Conservation (phyloP, 2,329 filamentous ascomycete genomes). For the Lachnellula cervina region DNA sequence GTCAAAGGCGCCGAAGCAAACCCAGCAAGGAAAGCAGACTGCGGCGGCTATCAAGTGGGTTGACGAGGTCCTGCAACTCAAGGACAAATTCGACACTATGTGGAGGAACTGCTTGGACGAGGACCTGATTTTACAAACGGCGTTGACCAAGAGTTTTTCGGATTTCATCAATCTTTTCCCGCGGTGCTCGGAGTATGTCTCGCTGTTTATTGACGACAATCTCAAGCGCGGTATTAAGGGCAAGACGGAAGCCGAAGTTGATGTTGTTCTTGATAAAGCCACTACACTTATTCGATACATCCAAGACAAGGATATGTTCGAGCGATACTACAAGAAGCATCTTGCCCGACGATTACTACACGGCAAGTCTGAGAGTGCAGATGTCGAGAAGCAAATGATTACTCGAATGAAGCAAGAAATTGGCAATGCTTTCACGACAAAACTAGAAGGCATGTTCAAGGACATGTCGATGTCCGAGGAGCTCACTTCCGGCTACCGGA, state of each 20-base stretch:
- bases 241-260: slow-evolving; percentile 84
- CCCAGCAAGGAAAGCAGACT: slow-evolving; percentile 70
- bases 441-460: slow-evolving; percentile 96
- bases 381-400: slow-evolving; percentile 94
- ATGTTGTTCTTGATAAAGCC: slow-evolving; percentile 79
- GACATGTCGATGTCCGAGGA: slow-evolving; percentile 88
- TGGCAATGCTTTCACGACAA: slow-evolving; percentile 87
- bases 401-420: slow-evolving; percentile 95
- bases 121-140: slow-evolving; percentile 74
- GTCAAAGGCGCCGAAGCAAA: slow-evolving; percentile 45
- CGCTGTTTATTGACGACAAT: slow-evolving; percentile 94
- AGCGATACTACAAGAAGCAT: slow-evolving; percentile 97
- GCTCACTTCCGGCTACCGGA: slow-evolving; percentile 70
- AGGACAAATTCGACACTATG: slow-evolving; percentile 83
- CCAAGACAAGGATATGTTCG: slow-evolving; percentile 88
- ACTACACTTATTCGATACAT: slow-evolving; percentile 85
- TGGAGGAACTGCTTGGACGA: slow-evolving; percentile 67
- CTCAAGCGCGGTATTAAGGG: slow-evolving; percentile 91
- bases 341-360: slow-evolving; percentile 81
- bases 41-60: slow-evolving; percentile 91
- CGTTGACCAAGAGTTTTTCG: slow-evolving; percentile 79
- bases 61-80: slow-evolving; percentile 78
- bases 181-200: slow-evolving; percentile 86
- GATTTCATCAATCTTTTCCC: slow-evolving; percentile 91
- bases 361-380: slow-evolving; percentile 83